phyloP scores from a whole-genome alignment of 331 rosid species.

The Cydonia oblonga region DNA sequence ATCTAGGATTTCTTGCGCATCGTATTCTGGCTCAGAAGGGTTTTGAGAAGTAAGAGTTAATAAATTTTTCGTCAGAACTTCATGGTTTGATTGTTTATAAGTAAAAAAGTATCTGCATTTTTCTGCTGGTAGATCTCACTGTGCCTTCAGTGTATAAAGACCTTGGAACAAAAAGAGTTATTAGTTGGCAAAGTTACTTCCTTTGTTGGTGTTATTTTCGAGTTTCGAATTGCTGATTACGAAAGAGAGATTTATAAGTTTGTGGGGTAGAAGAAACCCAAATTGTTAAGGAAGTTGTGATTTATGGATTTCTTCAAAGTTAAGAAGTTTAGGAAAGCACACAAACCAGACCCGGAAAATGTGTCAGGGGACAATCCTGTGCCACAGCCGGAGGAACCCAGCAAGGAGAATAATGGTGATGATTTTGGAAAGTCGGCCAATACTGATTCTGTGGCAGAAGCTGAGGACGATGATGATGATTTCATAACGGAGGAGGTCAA shows the following conservation, averaged over 20 bases:
- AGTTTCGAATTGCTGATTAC: constrained; percentile 9
- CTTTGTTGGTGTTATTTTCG: constrained; percentile 17
- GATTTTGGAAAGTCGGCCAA: constrained; percentile 35
- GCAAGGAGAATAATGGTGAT: constrained; percentile 16
- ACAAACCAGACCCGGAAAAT: constrained; percentile 31
- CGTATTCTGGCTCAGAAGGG: constrained; percentile 1
- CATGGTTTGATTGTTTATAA: neutral
- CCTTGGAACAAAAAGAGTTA: neutral
- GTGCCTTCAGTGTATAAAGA: neutral
- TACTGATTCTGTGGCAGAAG: constrained; percentile 43
- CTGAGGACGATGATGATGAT: constrained; percentile 66
- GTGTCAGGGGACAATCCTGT: constrained; percentile 32
- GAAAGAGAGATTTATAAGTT: neutral
- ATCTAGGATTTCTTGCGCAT: neutral
- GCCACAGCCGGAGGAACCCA: constrained; percentile 36
- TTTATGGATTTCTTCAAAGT: constrained; percentile 67
- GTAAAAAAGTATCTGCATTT: neutral
- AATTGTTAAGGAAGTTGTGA: neutral
- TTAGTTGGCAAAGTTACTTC: neutral
- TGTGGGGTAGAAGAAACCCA: neutral
- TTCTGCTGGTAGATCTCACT: neutral
- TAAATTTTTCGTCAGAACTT: neutral
- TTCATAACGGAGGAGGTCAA: constrained; percentile 75
- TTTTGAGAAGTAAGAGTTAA: neutral
- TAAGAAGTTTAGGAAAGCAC: constrained; percentile 57